Base-by-base conservation (phyloP, 2,329 filamentous ascomycete species). In the Phaeosphaeria sp. region DNA sequence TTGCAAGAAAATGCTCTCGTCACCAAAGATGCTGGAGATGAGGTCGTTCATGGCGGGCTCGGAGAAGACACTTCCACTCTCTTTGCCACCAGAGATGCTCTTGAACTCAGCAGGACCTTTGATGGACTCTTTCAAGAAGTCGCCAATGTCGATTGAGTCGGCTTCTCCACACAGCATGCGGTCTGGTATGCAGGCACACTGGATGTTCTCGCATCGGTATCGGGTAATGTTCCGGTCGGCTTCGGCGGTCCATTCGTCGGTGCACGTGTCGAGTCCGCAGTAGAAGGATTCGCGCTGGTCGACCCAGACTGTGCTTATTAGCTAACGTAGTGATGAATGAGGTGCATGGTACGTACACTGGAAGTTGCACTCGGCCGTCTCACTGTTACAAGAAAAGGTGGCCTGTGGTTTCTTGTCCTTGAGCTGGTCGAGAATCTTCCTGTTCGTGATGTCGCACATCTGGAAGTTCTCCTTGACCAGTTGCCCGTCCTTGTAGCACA, bases 391-490 rank as follows among this genome's bases (percentile, higher is more conserved):
- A 27, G 90, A 92, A 74, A 99, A 99, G 0, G 95, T 99, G 22
- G 96, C 95, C 77, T 99, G 91, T 0, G 95, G 93, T 57, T 91
- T 90, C 78, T 93, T 87, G 46, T 90, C 89, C 69, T 93, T 91
- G 49, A 99, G 84, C 72, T 94, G 88, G 61, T 93, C 88, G 54
- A 94, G 83, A 72, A 99, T 99, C 82, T 96, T 95, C 77, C 88
- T 87, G 81, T 99, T 99, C 55, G 93, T 98, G 65, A 99, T 95
- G 77, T 96, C 92, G 80, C 95, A 99, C 81, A 97, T 95, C 79
- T 99, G 96, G 80, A 93, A 94, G 81, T 98, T 99, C 79, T 96
- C 88, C 69, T 95, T 93, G 62, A 98, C 89, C 11, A 96, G 89
- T 66, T 96, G 87, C 46, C 94, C 94, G 66, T 94, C 89, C 72